A percentile compares a stretch with the other conserved stretches of the same genome.
Evolutionary conservation across 306 rosid genomes (phyloP).

Genomic region (Notholithocarpus densiflorus): DNA sequence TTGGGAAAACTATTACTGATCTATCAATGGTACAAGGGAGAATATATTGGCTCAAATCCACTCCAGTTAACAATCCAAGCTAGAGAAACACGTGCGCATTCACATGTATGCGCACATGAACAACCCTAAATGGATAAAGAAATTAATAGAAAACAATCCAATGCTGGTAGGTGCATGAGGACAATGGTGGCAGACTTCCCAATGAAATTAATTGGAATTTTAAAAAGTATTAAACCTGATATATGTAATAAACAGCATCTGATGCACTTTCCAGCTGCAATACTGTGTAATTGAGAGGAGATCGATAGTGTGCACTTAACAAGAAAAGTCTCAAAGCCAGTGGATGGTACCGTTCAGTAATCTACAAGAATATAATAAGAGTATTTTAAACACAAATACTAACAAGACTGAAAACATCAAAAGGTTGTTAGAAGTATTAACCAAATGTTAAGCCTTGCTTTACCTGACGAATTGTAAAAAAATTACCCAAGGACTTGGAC

Average conservation of each 20-base stretch:
- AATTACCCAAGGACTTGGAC: constrained; percentile 94
- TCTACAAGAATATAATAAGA: constrained; percentile 44
- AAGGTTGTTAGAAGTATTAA: constrained; percentile 4
- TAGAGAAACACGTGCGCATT: background rate
- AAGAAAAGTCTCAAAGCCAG: constrained; percentile 86
- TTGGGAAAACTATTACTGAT: background rate
- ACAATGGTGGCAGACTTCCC: constrained; percentile 3
- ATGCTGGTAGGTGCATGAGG: background rate
- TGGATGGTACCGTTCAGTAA: constrained; percentile 74
- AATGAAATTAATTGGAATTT: background rate
- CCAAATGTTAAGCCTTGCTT: constrained; percentile 1
- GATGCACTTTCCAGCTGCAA: constrained; percentile 80
- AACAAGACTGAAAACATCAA: constrained; percentile 17
- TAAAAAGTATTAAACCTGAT: constrained; percentile 49
- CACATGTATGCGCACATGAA: background rate
- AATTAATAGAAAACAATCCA: background rate
- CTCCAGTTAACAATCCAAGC: background rate
- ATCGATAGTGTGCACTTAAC: constrained; percentile 74
- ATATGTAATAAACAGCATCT: constrained; percentile 75
- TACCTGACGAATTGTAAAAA: constrained; percentile 97
- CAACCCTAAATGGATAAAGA: background rate
- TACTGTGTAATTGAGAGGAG: constrained; percentile 80
- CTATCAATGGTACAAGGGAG: background rate
- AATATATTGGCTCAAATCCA: no score
- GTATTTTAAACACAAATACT: constrained; percentile 11